Base-by-base conservation (phyloP, 257 asterid genomes). In the Catharanthus roseus region DNA sequence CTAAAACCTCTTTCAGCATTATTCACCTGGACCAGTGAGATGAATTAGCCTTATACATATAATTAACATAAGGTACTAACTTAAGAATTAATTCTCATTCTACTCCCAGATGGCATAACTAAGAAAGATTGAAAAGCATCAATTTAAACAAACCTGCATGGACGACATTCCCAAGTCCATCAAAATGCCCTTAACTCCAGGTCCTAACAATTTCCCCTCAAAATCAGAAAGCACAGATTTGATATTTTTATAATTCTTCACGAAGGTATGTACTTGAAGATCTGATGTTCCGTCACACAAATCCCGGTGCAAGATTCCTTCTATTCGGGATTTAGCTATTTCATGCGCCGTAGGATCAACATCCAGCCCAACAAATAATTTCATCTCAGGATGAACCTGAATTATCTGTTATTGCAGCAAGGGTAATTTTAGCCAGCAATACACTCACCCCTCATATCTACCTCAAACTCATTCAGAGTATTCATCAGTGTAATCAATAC, bases 81-180 rank as follows among this genome's bases (percentile, higher is more conserved):
- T 61, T 61, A 61, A 33, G n/a, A 15, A n/a, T 18, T 28, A 61
- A 36, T 16, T n/a, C 8, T 23, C 19, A 34, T 21, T 33, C 34
- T 10, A 55, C 23, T 19, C 23, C 29, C n/a, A 50, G 6, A 49
- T n/a, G n/a, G n/a, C n/a, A n/a, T n/a, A n/a, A n/a, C n/a, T n/a
- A 28, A 60, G 42, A 31, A 13, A 60, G 18, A 60, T 24, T 33
- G 23, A 61, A 34, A 38, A 38, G 42, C 42, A 1, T 60, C 2
- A 15, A 60, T 60, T 61, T 61, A 34, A 44, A 75, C 77, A 77
- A 47, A 93, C 99, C 97, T 93, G 99, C 99, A 93, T 93, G 70
- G 99, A 93, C 66, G 99, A 93, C 97, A 93, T 90, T 68, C 99
- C 99, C 84, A 93, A 82, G 84, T 93, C 99, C 97, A 93, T 88